phyloP scores from a whole-genome alignment of 2,329 filamentous ascomycete genomes.

The Aureobasidium leucospermi region DNA sequence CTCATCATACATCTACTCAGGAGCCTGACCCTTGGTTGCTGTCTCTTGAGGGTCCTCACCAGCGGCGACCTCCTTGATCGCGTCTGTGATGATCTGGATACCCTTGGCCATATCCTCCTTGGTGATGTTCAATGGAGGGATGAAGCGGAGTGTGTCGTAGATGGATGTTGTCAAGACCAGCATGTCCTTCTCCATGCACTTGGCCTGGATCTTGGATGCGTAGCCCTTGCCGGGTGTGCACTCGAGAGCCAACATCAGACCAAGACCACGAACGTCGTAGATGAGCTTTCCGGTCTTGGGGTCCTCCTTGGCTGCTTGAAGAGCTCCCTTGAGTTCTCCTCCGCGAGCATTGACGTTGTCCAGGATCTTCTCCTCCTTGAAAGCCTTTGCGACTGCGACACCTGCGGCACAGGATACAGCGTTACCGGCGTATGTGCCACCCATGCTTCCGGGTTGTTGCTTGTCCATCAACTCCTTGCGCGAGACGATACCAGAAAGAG shows the following conservation, averaged over 20 bases:
- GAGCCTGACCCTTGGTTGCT: conserved; percentile 17
- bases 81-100: conserved; percentile 28
- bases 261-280: conserved; percentile 32
- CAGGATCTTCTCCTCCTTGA: conserved; percentile 31
- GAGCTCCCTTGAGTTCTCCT: conserved; percentile 22
- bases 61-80: conserved; percentile 31
- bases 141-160: conserved; percentile 34
- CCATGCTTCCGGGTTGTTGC: conserved; percentile 32
- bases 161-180: conserved; percentile 34
- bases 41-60: conserved; percentile 18
- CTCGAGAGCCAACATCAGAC: conserved; percentile 34
- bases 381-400: conserved; percentile 29
- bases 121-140: conserved; percentile 33
- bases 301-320: conserved; percentile 21
- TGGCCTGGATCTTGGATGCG: conserved; percentile 32
- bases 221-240: conserved; percentile 29
- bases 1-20: conserved; percentile 12
- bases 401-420: conserved; percentile 32
- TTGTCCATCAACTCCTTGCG: conserved; percentile 32
- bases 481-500: conserved; percentile 21
- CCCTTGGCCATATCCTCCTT: conserved; percentile 33
- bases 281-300: conserved; percentile 27
- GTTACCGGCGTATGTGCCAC: conserved; percentile 33
- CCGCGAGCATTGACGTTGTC: conserved; percentile 31
- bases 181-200: conserved; percentile 33